Conservation (phyloP, 768 basidiomycete species). For the Xerocomellus intermedius region DNA sequence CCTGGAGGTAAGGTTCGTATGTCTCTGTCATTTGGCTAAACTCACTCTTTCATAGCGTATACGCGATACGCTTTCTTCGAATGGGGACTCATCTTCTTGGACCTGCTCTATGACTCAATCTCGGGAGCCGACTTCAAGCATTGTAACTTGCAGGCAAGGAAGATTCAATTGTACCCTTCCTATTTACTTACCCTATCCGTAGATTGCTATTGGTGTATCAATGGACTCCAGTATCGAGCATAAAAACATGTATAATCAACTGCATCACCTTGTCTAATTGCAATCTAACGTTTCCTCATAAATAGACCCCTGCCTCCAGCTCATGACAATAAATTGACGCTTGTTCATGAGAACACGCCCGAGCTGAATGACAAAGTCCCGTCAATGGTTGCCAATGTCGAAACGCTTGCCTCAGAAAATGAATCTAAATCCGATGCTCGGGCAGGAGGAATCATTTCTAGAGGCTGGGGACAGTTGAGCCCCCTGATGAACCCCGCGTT, state of each 20-base stretch:
- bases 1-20: conserved; percentile 63
- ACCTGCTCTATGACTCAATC: conserved; percentile 72
- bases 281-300: conserved; percentile 21
- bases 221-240: conserved; percentile 20
- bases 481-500: neutral
- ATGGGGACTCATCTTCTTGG: conserved; percentile 77
- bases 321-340: conserved; percentile 5
- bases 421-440: neutral
- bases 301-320: conserved; percentile 19
- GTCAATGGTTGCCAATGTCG: neutral
- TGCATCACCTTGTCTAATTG: conserved; percentile 38
- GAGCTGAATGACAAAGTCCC: neutral
- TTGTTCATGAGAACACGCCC: neutral
- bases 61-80: conserved; percentile 85
- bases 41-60: conserved; percentile 55
- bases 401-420: neutral
- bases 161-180: neutral
- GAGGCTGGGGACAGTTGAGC: neutral
- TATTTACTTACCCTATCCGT: neutral
- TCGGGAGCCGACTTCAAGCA: conserved; percentile 56
- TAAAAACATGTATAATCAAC: conserved; percentile 46
- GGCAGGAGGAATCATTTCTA: neutral
- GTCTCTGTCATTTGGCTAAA: neutral
- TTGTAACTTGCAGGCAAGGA: conserved; percentile 51
- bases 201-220: conserved; percentile 31